Percentiles rank a stretch among this genome's conserved stretches.
Conservation (phyloP, 495 filamentous ascomycete species). For the Aspergillus funiculosus region DNA sequence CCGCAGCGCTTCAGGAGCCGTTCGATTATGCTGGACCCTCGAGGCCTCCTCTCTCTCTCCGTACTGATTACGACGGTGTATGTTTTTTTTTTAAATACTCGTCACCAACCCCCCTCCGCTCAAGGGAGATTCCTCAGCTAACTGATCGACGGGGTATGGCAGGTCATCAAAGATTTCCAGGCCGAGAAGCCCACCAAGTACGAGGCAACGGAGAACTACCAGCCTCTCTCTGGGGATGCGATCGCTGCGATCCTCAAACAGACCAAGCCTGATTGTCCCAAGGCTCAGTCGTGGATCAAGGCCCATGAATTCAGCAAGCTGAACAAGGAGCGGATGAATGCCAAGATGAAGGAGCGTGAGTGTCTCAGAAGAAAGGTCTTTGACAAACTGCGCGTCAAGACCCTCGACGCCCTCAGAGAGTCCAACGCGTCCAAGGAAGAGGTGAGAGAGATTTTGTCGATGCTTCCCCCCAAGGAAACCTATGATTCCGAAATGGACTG, state of each 20-base stretch:
- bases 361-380: conserved; percentile 5
- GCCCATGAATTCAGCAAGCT: conserved; percentile 17
- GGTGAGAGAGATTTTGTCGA: neutral
- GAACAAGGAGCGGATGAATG: conserved; percentile 4
- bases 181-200: neutral
- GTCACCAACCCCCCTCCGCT: neutral
- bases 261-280: conserved; percentile 52
- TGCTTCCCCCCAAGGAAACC: neutral
- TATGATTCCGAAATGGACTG: no score
- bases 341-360: conserved; percentile 4
- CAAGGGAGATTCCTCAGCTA: neutral
- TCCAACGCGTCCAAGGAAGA: conserved; percentile 11
- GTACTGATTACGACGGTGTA: neutral
- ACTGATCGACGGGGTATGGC: no score
- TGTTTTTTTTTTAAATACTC: no score
- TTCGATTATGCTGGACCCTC: neutral
- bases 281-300: conserved; percentile 17
- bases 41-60: neutral
- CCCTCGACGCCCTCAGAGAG: conserved; percentile 3
- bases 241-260: conserved; percentile 59
- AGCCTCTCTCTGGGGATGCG: conserved; percentile 37
- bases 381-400: conserved; percentile 4
- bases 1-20: neutral
- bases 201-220: neutral
- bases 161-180: no score